Evolutionary conservation across 2,329 filamentous ascomycete species (phyloP).

Genomic region (Talaromyces sp.): DNA sequence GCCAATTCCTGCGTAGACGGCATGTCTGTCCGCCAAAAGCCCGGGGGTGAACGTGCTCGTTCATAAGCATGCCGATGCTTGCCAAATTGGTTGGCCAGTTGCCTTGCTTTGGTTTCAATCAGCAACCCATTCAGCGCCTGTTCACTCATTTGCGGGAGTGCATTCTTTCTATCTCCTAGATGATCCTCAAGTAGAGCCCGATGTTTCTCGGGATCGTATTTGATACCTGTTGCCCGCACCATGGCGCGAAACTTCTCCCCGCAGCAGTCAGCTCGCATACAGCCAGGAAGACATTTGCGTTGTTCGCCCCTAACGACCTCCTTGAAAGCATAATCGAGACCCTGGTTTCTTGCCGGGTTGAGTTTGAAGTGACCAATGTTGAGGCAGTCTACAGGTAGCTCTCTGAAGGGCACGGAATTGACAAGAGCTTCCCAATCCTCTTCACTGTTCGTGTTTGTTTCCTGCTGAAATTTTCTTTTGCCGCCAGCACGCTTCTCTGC

Average conservation of each 20-base stretch:
- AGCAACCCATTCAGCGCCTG: conserved; percentile 58
- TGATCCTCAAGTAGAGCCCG: conserved; percentile 49
- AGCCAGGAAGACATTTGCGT: conserved; percentile 68
- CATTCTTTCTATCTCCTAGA: conserved; percentile 43
- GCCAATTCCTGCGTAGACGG: conserved; percentile 78
- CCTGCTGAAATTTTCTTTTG: not conserved
- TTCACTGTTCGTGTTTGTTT: not conserved
- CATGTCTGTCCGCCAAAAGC: conserved; percentile 89
- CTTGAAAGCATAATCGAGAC: conserved; percentile 66
- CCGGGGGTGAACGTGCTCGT: conserved; percentile 70
- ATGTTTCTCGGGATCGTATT: conserved; percentile 24
- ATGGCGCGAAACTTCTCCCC: conserved; percentile 67
- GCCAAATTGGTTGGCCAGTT: conserved; percentile 70
- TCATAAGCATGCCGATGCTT: conserved; percentile 73
- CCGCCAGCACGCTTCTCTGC: not conserved
- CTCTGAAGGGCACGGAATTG: conserved; percentile 51
- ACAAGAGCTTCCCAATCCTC: conserved; percentile 19
- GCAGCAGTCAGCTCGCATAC: conserved; percentile 72
- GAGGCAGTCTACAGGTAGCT: conserved; percentile 56
- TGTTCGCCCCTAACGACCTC: conserved; percentile 70
- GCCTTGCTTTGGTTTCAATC: conserved; percentile 69
- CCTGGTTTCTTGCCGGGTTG: conserved; percentile 69
- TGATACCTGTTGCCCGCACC: conserved; percentile 45
- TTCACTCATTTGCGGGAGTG: conserved; percentile 52
- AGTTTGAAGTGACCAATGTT: conserved; percentile 73